Evolutionary conservation across 208 protist genomes (phyloP), one percentile per base, ranked within the genome.

Genomic region (Acanthamoeba royreba): DNA sequence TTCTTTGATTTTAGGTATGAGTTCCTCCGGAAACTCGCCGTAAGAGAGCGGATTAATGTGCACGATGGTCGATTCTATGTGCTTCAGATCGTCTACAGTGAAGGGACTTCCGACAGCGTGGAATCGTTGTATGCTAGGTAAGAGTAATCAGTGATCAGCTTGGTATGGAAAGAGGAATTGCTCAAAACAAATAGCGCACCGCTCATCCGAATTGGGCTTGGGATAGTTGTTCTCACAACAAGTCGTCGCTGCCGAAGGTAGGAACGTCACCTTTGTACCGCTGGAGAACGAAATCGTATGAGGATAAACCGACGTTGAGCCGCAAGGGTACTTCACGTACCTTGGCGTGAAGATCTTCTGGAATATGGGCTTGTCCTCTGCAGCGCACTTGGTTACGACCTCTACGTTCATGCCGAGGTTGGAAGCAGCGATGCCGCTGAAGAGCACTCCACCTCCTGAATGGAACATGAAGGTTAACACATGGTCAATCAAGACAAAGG

Each of bases 401-500:
- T 90, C 83, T 3, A 90, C 83, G 35, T 90, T 90, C 83, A 90
- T 90, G 46, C 83, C 83, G 49, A 90, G 9, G 83, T 90, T 58
- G 53, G 83, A 38, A n/a, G 83, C 83, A 33, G 83, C 83, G 49
- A 90, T 35, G 42, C 83, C 53, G 83, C 83, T 90, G 49, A 69
- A 90, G 2, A 90, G 49, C 31, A 66, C 83, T 11, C 83, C 83
- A 31, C 83, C 83, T 46, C 79, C 79, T 88, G 69, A 33, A n/a
- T n/a, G n/a, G n/a, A n/a, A n/a, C n/a, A n/a, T n/a, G n/a, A n/a
- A n/a, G n/a, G n/a, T n/a, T n/a, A n/a, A n/a, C n/a, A n/a, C n/a
- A n/a, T n/a, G n/a, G n/a, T n/a, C n/a, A n/a, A n/a, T n/a, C n/a
- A n/a, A n/a, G n/a, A n/a, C n/a, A n/a, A n/a, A n/a, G n/a, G n/a